Base-by-base conservation (phyloP, 495 filamentous ascomycete species). In the Penicillium samsonianum region DNA sequence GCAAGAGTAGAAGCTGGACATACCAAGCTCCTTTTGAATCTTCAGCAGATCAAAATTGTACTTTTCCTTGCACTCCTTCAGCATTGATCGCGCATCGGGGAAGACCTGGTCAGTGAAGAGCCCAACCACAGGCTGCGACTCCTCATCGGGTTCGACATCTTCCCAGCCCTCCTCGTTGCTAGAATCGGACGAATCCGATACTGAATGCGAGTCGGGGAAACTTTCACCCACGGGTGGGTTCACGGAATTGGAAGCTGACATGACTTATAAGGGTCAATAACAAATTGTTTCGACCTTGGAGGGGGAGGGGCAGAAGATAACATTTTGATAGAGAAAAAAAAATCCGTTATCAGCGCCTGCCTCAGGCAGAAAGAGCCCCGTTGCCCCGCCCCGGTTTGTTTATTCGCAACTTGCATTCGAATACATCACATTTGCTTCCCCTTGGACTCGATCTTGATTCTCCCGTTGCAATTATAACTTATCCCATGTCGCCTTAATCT, bases 151-250 rank as follows among this genome's bases (percentile, higher is more conserved):
- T 64, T 91, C 89, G 26, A 86, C 82, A 72, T 95, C 91, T 68
- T 91, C 85, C 92, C 91, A 96, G 20, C 84, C 86, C 67, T 87
- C 85, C 45, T 90, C 87, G 58, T 83, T 78, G 53, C 71, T 78
- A 26, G 72, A 61, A 57, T 82, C 79, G 6, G 81, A 82, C 28
- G 74, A 74, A 20, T 75, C 75, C 20, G 79, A 80, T 4, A 69
- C 55, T 3, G 75, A 76, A 48, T 61, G 65, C 4, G 63, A 49
- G 60, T 76, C 73, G 17, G 63, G 61, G 44, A 63, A 55, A 31
- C 53, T 46, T 45, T 73, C 69, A 20, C 64, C 65, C 12, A 60
- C 59, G 33, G 58, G 61, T 14, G 62, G 61, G 1, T 71, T 62
- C 22, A 42, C 23, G 31, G 57, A 47, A 47, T 46, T 61, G 25